Base-by-base conservation (phyloP, 192 early-diverging fungal species). In the Helicostylum pulchrum region DNA sequence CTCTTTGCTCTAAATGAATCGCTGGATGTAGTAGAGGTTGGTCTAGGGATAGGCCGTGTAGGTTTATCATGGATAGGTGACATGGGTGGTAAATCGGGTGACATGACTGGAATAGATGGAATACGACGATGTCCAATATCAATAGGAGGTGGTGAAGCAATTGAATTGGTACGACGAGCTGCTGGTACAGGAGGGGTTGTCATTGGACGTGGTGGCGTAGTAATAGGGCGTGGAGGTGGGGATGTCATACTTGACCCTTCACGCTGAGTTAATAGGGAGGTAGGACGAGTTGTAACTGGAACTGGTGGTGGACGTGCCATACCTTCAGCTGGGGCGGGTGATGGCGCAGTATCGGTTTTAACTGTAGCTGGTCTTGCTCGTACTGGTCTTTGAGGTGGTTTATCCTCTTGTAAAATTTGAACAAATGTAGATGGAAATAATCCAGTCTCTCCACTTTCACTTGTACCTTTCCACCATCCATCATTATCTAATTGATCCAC, bases 341-440 rank as follows among this genome's bases (percentile, higher is more conserved):
- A 14, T 12, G 45, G 31, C 53, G 50, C 32, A 21, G n/a, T 53
- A 12, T 64, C 64, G 5, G 62, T 64, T 53, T 71, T 51, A 14
- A 64, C 48, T 4, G 65, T 73, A 0, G 74, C 50, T n/a, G 74
- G 69, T 11, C 70, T 45, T 3, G 56, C 42, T 23, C 69, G 70
- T 2, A 60, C 30, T 5, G 68, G 61, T 53, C 68, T 61, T 17
- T 57, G 44, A 14, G 74, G 74, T 34, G 72, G 66, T 43, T 47
- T 44, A 7, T 54, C 61, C 3, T 62, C 49, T 31, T 61, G 34
- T 31, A 66, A 34, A 17, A 70, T 15, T 64, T 76, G 64, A 4
- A 85, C 79, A 70, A 79, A 85, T 43, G 78, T 76, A 20, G 78
- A 75, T 21, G 83, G 83, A 48, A 85, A 85, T 53, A 79, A 60